Evolutionary conservation across 176 grass and related monocot genomes (phyloP).

Genomic region (Thalia dealbata): DNA sequence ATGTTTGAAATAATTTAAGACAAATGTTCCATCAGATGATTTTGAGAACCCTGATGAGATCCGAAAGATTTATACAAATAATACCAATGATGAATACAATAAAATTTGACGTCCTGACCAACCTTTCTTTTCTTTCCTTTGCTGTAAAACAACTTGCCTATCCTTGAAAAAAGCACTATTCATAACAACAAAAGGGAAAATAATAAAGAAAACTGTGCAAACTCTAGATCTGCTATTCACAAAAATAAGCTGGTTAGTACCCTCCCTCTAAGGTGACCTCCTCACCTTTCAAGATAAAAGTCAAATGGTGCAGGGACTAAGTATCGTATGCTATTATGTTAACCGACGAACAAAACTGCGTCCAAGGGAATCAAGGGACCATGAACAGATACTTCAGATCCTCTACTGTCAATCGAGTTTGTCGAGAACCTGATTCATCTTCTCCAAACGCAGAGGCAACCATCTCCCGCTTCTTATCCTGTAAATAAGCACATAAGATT

Average conservation of each 20-base stretch:
- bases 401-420: conserved; percentile 71
- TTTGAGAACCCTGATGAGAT: neutral
- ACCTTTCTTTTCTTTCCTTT: neutral
- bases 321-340: neutral
- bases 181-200: neutral
- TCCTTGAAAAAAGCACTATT: neutral
- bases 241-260: conserved; percentile 17
- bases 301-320: neutral
- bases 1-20: neutral
- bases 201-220: conserved; percentile 1
- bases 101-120: conserved; percentile 5
- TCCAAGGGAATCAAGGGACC: conserved; percentile 30
- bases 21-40: conserved; percentile 2
- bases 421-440: conserved; percentile 65
- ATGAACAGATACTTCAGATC: conserved; percentile 93
- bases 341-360: conserved; percentile 45
- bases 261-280: neutral
- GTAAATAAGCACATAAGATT: conserved; percentile 7
- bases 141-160: conserved; percentile 4
- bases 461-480: conserved; percentile 98
- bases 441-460: conserved; percentile 94
- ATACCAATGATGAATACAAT: neutral
- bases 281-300: neutral
- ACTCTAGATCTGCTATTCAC: conserved; percentile 8
- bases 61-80: conserved; percentile 18